These are phyloP conservation scores for Diaporthe humulicola DNA, from an alignment of 2,329 filamentous ascomycete species.

Conservation along the genomic window DNA sequence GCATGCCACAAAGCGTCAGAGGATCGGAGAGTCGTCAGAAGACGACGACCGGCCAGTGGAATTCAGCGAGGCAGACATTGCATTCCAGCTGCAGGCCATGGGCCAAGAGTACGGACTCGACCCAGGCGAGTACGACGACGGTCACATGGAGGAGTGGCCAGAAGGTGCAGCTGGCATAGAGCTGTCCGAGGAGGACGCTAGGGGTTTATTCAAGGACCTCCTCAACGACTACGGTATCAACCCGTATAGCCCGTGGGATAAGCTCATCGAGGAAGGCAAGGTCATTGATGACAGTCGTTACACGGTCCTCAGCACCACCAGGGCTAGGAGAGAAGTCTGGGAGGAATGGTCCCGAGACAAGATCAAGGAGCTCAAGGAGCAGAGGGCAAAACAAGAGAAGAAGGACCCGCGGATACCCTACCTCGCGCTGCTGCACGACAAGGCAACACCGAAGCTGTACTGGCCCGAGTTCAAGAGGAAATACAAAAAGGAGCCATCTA, in stretches of 20 bases:
- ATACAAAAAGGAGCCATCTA: conserved; percentile 82
- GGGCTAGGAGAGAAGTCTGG: conserved; percentile 84
- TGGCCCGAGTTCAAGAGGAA: conserved; percentile 98
- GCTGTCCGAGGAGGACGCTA: conserved; percentile 81
- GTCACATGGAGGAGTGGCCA: conserved; percentile 71
- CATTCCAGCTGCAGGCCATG: conserved; percentile 91
- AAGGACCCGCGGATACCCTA: conserved; percentile 88
- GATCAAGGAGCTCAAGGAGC: conserved; percentile 79
- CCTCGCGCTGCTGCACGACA: conserved; percentile 81
- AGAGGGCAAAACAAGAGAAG: conserved; percentile 81
- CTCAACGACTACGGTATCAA: conserved; percentile 86
- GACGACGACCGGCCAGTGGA: conserved; percentile 71
- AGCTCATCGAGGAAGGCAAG: conserved; percentile 83
- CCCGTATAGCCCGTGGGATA: conserved; percentile 94
- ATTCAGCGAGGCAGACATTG: conserved; percentile 95
- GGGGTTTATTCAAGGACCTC: conserved; percentile 85
- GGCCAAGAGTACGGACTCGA: conserved; percentile 86
- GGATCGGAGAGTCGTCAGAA: conserved; percentile 55
- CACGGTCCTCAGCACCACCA: conserved; percentile 85
- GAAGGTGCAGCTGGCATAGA: conserved; percentile 79
- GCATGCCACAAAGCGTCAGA: conserved; percentile 63
- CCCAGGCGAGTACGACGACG: conserved; percentile 81
- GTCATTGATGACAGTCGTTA: conserved; percentile 91
- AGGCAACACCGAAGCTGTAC: conserved; percentile 92
- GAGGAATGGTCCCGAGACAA: conserved; percentile 85